These are phyloP conservation scores for Yamadazyma scolyti DNA, from an alignment of 805 yeast species.

Conservation along the genomic window DNA sequence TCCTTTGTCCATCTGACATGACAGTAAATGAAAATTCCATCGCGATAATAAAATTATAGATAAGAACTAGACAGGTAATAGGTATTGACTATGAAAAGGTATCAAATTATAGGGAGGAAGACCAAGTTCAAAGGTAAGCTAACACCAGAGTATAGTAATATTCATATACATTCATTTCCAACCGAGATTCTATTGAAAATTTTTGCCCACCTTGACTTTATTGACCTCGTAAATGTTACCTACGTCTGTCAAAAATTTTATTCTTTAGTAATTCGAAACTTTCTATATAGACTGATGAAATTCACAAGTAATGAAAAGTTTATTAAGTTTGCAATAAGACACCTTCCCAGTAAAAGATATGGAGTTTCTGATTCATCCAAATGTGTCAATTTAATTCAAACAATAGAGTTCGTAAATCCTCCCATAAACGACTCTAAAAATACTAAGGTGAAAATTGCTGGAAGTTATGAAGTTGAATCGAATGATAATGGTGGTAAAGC, in stretches of 20 bases:
- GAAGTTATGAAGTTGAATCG: constrained; percentile 29
- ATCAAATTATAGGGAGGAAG: constrained; percentile 41
- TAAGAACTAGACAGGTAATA: background rate
- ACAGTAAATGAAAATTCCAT: background rate
- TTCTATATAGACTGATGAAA: constrained; percentile 30
- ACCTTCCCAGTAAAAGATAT: constrained; percentile 24
- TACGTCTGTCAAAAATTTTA: constrained; percentile 35
- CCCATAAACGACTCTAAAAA: constrained; percentile 22
- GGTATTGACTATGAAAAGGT: constrained; percentile 26
- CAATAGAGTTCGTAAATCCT: constrained; percentile 30
- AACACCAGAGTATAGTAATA: constrained; percentile 20
- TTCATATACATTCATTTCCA: constrained; percentile 40
- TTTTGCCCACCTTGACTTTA: constrained; percentile 21
- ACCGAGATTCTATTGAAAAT: constrained; percentile 38
- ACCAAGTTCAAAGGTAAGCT: constrained; percentile 13
- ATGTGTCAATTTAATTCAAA: constrained; percentile 26
- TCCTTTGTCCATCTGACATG: constrained; percentile 71
- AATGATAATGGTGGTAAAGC: constrained; percentile 11
- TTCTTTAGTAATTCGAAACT: constrained; percentile 30
- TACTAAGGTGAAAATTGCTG: constrained; percentile 29
- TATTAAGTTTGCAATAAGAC: constrained; percentile 30
- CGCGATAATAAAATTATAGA: constrained; percentile 1
- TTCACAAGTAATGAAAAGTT: constrained; percentile 26
- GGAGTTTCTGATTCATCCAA: constrained; percentile 23
- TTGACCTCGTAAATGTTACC: constrained; percentile 23